phyloP scores from a whole-genome alignment of 2,329 filamentous ascomycete species.

The Sporothrix brasiliensis region DNA sequence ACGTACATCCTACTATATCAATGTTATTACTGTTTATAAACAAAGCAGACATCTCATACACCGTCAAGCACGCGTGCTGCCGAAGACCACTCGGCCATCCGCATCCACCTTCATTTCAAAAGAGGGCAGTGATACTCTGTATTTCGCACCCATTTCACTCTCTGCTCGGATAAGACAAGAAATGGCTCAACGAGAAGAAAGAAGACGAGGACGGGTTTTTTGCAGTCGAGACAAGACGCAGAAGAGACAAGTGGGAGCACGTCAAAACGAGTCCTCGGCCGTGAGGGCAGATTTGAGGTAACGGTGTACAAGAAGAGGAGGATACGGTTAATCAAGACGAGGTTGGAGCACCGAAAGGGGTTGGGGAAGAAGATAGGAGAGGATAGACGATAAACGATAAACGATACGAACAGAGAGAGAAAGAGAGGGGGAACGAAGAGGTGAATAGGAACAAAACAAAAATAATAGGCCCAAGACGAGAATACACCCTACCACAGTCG shows the following conservation, averaged over 20 bases:
- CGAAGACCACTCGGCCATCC: background rate
- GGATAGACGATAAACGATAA: background rate
- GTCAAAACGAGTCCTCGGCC: conserved; percentile 16
- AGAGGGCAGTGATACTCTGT: background rate
- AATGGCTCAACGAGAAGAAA: background rate
- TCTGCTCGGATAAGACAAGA: background rate
- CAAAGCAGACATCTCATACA: background rate
- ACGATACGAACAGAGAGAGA: background rate
- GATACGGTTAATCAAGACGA: background rate
- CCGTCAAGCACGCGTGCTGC: background rate
- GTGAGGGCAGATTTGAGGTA: conserved; percentile 22
- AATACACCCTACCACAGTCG: background rate
- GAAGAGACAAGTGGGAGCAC: background rate
- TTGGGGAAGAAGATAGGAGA: background rate
- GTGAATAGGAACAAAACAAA: no score
- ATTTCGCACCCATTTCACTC: background rate
- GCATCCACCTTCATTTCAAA: background rate
- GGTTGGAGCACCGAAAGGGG: background rate
- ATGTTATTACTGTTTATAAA: background rate
- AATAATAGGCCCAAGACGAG: no score
- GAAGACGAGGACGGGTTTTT: background rate
- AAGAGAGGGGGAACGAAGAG: no score
- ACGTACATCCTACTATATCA: no score
- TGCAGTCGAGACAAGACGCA: conserved; percentile 7
- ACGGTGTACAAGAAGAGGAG: conserved; percentile 11